Evolutionary conservation across 2,329 filamentous ascomycete genomes (phyloP), one percentile per base, ranked within the genome.

Genomic region (Penicillium rolfsii): DNA sequence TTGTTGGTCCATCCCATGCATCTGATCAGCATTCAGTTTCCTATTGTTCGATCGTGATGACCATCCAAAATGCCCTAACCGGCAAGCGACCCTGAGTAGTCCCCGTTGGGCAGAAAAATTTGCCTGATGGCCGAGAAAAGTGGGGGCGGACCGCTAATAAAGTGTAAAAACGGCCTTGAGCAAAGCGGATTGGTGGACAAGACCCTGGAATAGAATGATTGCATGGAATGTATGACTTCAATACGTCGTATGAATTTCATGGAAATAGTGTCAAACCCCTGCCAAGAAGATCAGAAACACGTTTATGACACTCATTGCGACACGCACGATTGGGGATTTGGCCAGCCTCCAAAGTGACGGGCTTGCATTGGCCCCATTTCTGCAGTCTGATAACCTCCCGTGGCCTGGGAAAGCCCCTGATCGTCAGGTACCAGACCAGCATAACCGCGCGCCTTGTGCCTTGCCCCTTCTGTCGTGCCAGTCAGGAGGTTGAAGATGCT

Each of bases 381-480:
- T 55, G 30, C 28, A 55, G 41, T 22, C 54, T 41, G 48, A 33
- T 41, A 50, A 33, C 33, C 45, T 26, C 22, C 12, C 4, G 40
- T 36, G 22, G 33, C 46, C 46, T 48, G 28, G 14, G 45, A 14
- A 16, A 26, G 33, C 59, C 61, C 58, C 58, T 61, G 61, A 63
- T 63, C 61, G 61, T 61, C 61, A 63, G 61, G 61, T 54, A 63
- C 58, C 22, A 46, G 19, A 26, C 49, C 11, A 16, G 40, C 16
- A 52, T 54, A 50, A 26, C 43, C 59, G 59, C 55, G 59, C 59
- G 55, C 59, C 7, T 58, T 55, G 28, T 9, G 35, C 45, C 43
- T 48, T n/a, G 45, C 36, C 46, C n/a, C 46, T 28, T 56, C 45
- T 30, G 45, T 48, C 24, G 28, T 36, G 16, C 50, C 50, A 53